These are phyloP conservation scores for Nothopassalora personata DNA, from an alignment of 2,329 filamentous ascomycete species.

Conservation along the genomic window DNA sequence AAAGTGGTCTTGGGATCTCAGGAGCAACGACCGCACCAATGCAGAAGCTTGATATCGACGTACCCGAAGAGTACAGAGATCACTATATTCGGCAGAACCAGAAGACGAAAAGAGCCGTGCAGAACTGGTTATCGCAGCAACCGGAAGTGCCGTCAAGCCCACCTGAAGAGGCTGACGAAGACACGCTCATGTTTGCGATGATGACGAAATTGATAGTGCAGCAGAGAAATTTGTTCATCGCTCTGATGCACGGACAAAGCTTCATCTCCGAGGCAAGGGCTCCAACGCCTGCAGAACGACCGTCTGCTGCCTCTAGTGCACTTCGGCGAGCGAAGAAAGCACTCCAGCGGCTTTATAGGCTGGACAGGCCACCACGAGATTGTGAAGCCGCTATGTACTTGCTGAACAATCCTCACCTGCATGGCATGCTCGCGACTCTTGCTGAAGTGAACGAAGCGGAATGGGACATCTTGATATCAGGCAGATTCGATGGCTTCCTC, in stretches of 20 bases:
- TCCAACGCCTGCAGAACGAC: slow-evolving; percentile 55
- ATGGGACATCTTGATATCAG: slow-evolving; percentile 92
- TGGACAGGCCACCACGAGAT: slow-evolving; percentile 68
- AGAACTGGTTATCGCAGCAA: slow-evolving; percentile 81
- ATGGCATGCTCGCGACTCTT: slow-evolving; percentile 81
- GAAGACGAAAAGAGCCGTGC: slow-evolving; percentile 86
- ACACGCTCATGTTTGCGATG: slow-evolving; percentile 89
- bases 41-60: slow-evolving; percentile 85
- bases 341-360: slow-evolving; percentile 77
- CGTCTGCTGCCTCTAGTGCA: slow-evolving; percentile 53
- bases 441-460: slow-evolving; percentile 86
- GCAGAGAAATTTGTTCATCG: slow-evolving; percentile 75
- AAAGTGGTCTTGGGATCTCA: slow-evolving; percentile 51
- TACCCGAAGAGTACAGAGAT: slow-evolving; percentile 86
- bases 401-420: slow-evolving; percentile 72
- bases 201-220: slow-evolving; percentile 75
- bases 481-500: slow-evolving; percentile 90
- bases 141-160: slow-evolving; percentile 67
- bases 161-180: slow-evolving; percentile 86
- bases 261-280: slow-evolving; percentile 52
- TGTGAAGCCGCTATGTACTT: slow-evolving; percentile 82
- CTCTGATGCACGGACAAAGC: slow-evolving; percentile 61
- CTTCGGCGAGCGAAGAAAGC: slow-evolving; percentile 70
- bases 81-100: slow-evolving; percentile 89
- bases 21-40: slow-evolving; percentile 52